These are phyloP conservation scores for Sporobolus alterniflorus DNA, from an alignment of 202 grass and related monocot genomes.

Conservation along the genomic window DNA sequence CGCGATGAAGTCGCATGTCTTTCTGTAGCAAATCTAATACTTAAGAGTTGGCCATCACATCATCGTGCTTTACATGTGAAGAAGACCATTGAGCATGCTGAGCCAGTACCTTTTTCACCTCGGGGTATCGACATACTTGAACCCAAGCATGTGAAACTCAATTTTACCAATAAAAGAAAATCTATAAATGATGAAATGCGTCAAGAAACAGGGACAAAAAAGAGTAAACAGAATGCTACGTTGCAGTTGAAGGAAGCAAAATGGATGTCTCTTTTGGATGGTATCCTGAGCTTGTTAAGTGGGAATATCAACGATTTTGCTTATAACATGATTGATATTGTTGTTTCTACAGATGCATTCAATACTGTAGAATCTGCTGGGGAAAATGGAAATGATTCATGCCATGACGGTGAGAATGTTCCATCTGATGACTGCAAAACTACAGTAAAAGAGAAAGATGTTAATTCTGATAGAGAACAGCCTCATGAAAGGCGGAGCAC, in stretches of 20 bases:
- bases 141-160: conserved; percentile 81
- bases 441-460: conserved; percentile 64
- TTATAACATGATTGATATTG: conserved; percentile 58
- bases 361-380: conserved; percentile 43
- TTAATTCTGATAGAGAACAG: conserved; percentile 63
- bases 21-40: conserved; percentile 79
- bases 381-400: conserved; percentile 50
- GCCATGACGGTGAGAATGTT: conserved; percentile 48
- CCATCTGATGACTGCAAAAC: conserved; percentile 50
- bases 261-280: conserved; percentile 77
- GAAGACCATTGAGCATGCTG: conserved; percentile 72
- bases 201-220: conserved; percentile 48
- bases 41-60: conserved; percentile 95
- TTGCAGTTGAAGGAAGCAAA: conserved; percentile 73
- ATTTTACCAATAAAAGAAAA: conserved; percentile 89
- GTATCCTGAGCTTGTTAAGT: conserved; percentile 56
- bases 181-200: conserved; percentile 40
- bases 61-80: conserved; percentile 89
- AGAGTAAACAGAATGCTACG: conserved; percentile 52
- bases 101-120: conserved; percentile 65
- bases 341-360: conserved; percentile 47
- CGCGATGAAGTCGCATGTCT: conserved; percentile 87
- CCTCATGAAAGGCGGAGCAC: conserved; percentile 89
- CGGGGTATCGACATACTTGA: conserved; percentile 82
- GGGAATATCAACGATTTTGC: conserved; percentile 35